Evolutionary conservation across 2,329 filamentous ascomycete genomes (phyloP).

Genomic region (Aspergillus sp.): DNA sequence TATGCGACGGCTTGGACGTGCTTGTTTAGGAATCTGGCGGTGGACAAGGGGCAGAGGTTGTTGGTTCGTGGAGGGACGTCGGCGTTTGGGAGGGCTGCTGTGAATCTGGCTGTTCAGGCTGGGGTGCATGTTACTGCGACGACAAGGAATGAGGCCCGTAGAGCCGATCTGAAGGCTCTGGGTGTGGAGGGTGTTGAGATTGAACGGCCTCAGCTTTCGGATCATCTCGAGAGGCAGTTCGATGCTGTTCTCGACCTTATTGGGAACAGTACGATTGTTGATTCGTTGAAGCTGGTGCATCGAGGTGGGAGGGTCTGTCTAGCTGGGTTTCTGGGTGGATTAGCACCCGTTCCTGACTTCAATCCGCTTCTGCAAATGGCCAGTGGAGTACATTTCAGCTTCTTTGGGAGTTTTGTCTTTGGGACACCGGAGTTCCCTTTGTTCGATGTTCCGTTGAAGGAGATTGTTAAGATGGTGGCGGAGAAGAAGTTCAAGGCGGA

Average conservation of each 20-base stretch:
- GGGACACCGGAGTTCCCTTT: conserved; percentile 29
- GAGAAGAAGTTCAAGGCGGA: conserved; percentile 23
- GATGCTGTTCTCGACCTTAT: conserved; percentile 42
- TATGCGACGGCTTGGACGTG: conserved; percentile 44
- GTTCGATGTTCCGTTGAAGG: conserved; percentile 39
- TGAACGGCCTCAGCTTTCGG: conserved; percentile 18
- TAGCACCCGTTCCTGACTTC: conserved; percentile 41
- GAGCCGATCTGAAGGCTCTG: conserved; percentile 26
- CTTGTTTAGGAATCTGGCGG: conserved; percentile 38
- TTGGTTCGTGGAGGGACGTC: conserved; percentile 45
- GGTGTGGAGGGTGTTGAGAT: conserved; percentile 28
- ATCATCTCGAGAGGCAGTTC: conserved; percentile 20
- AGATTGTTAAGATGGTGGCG: conserved; percentile 41
- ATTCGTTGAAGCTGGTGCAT: conserved; percentile 38
- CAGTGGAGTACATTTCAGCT: conserved; percentile 47
- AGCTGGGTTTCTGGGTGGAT: conserved; percentile 43
- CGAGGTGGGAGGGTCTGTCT: conserved; percentile 39
- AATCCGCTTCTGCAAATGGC: conserved; percentile 49
- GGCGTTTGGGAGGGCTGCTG: conserved; percentile 42
- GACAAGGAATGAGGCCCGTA: conserved; percentile 33
- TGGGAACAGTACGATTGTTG: conserved; percentile 40
- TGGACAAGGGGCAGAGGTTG: conserved; percentile 34
- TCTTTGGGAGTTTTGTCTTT: conserved; percentile 34
- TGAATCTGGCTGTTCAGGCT: conserved; percentile 36
- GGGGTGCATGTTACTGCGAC: conserved; percentile 43